Percentiles rank a stretch among this genome's conserved stretches.
These are phyloP conservation scores for Rhodotorula sp. DNA, from an alignment of 1,284 basidiomycete species.

Conservation along the genomic window DNA sequence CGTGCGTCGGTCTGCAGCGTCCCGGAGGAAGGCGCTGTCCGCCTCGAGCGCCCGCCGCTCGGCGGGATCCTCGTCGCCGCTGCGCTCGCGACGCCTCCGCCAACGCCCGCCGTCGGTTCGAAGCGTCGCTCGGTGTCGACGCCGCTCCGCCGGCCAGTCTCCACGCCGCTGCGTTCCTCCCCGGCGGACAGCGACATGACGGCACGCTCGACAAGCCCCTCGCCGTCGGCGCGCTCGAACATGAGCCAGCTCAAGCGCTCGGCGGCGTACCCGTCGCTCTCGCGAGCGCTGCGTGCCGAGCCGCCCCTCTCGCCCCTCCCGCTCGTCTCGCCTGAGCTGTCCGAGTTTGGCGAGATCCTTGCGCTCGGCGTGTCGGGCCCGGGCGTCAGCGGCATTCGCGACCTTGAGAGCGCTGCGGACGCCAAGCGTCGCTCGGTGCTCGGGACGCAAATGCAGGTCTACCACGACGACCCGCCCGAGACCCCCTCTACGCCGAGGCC, in stretches of 20 bases:
- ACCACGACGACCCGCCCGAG: background rate
- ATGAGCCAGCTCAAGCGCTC: slow-evolving; percentile 24
- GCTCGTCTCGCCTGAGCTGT: slow-evolving; percentile 3
- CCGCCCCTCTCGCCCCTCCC: slow-evolving; percentile 13
- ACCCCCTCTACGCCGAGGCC: background rate
- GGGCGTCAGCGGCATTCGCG: background rate
- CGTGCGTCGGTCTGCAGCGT: background rate
- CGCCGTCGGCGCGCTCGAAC: background rate
- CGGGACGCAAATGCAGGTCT: background rate
- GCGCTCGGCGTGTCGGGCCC: background rate
- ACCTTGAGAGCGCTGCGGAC: background rate
- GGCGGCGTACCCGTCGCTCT: slow-evolving; percentile 20
- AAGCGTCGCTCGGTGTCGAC: background rate
- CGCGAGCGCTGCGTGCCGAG: slow-evolving; percentile 9
- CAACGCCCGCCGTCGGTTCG: background rate
- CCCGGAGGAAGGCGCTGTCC: background rate
- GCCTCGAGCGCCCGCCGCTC: background rate
- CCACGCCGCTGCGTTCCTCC: background rate
- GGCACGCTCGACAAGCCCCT: slow-evolving; percentile 2
- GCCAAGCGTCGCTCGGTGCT: background rate
- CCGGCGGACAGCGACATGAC: background rate
- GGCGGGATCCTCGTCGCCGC: too few relatives aligned
- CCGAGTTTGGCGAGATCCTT: slow-evolving; percentile 6
- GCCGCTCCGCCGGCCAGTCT: background rate
- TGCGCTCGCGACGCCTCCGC: background rate